phyloP scores from a whole-genome alignment of 768 basidiomycete genomes.

The Leucocoprinus leucothites region DNA sequence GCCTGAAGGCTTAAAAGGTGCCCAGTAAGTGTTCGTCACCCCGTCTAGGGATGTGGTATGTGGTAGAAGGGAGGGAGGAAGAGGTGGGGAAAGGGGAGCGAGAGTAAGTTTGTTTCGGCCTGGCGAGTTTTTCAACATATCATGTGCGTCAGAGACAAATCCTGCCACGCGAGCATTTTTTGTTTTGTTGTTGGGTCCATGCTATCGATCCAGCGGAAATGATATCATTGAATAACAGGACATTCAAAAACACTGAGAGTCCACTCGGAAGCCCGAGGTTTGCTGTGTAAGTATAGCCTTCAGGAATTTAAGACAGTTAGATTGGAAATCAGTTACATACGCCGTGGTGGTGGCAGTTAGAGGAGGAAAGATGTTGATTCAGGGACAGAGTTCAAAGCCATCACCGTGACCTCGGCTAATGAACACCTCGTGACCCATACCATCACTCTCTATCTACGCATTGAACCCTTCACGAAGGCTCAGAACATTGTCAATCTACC shows the following conservation, averaged over 20 bases:
- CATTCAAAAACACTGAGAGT: too few relatives aligned
- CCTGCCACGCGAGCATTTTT: slow-evolving; percentile 10
- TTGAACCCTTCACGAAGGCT: too few relatives aligned
- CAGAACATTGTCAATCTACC: too few relatives aligned
- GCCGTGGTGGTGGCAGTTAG: too few relatives aligned
- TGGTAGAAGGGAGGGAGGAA: slow-evolving; percentile 20
- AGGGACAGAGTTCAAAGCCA: too few relatives aligned
- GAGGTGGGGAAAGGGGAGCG: slow-evolving; percentile 10
- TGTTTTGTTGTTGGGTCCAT: neutral
- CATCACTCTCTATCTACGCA: too few relatives aligned
- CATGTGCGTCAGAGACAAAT: slow-evolving; percentile 11
- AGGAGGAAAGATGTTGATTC: too few relatives aligned
- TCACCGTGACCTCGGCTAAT: neutral
- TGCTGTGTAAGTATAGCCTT: too few relatives aligned
- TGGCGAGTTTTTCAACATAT: slow-evolving; percentile 14
- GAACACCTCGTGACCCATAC: neutral
- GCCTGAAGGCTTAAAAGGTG: slow-evolving; percentile 5
- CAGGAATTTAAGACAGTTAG: too few relatives aligned
- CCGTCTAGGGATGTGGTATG: slow-evolving; percentile 40
- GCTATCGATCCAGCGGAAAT: slow-evolving; percentile 3
- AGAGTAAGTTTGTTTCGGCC: slow-evolving; percentile 10
- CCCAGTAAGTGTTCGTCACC: slow-evolving; percentile 26
- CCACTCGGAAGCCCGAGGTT: too few relatives aligned
- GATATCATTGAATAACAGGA: neutral
- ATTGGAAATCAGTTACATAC: too few relatives aligned